A percentile compares a stretch with the other conserved stretches of the same genome.
phyloP scores from a whole-genome alignment of 345 rosid species.

The Camelina laxa region DNA sequence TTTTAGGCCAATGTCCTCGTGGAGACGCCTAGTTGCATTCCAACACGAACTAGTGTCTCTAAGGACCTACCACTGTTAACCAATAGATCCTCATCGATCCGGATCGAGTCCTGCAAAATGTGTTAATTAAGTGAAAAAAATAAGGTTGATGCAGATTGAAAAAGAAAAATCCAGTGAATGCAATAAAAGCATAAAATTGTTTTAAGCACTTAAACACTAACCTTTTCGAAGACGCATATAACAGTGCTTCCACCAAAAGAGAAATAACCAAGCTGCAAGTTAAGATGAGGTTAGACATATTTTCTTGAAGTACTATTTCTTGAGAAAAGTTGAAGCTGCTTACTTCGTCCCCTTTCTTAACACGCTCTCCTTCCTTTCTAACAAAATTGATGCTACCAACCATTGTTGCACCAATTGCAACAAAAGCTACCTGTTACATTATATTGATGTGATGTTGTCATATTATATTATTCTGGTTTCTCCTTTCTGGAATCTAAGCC shows the following conservation, averaged over 20 bases:
- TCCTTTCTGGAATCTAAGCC: no score
- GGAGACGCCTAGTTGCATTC: slow-evolving; percentile 79
- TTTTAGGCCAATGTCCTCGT: slow-evolving; percentile 38
- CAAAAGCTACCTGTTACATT: slow-evolving; percentile 75
- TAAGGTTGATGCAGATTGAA: background rate
- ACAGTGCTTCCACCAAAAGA: slow-evolving; percentile 97
- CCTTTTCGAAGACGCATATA: slow-evolving; percentile 87
- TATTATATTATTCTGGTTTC: background rate
- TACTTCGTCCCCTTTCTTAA: slow-evolving; percentile 87
- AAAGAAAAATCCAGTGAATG: background rate
- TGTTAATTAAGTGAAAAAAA: background rate
- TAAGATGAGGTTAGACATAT: background rate
- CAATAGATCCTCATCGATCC: slow-evolving; percentile 76
- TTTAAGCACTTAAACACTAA: slow-evolving; percentile 30
- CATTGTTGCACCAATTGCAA: slow-evolving; percentile 97
- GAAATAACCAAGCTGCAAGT: slow-evolving; percentile 82
- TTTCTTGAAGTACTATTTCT: slow-evolving; percentile 6
- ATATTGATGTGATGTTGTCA: slow-evolving; percentile 11
- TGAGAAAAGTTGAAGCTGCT: slow-evolving; percentile 19
- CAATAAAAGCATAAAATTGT: background rate
- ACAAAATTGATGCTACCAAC: slow-evolving; percentile 83
- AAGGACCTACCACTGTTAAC: slow-evolving; percentile 77
- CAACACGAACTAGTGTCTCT: slow-evolving; percentile 86
- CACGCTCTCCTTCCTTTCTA: slow-evolving; percentile 64
- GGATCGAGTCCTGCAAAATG: slow-evolving; percentile 61